Base-by-base conservation (phyloP, 371 early-diverging fungal species). In the Rhizopus stolonifer region DNA sequence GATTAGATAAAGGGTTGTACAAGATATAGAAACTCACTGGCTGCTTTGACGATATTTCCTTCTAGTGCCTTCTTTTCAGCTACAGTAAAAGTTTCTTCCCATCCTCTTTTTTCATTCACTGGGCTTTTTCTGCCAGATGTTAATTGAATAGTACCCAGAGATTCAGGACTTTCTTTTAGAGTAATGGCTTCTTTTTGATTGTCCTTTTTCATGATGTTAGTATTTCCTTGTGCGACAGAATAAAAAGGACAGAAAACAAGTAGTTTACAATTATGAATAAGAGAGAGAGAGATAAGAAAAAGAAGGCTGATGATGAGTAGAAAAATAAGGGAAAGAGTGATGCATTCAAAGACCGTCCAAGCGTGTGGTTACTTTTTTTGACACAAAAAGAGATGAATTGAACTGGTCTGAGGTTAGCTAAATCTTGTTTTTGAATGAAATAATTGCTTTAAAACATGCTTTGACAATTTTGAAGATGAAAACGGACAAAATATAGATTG, bases 21-120 rank as follows among this genome's bases (percentile, higher is more conserved):
- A 46, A 24, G 29, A 22, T n/a, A n/a, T n/a, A n/a, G 8, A 44
- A n/a, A 58, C 54, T 48, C 60, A 70, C 70, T 66, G 8, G 56
- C 54, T 6, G 67, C 66, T 53, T 70, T 70, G 4, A 66, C 64
- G 40, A 66, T 63, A 31, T 70, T 70, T 39, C 58, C 63, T 23
- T 52, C 39, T 13, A 57, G 34, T n/a, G 46, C 58, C 18, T 56
- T 44, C 36, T 63, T 60, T 38, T 70, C 70, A 4, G 52, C 60
- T 18, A 49, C 49, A 32, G 56, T 60, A 33, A 64, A 64, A 2
- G 58, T 58, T 11, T 60, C 61, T 13, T 66, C 64, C 61, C 67
- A 64, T 29, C 63, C 66, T 2, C 70, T 48, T 32, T 70, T 70
- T 18, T 70, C 65, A 25, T 60, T 56, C n/a, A 50, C 31, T 4